Base-by-base conservation (phyloP, 75 land plant genomes). In the Adiantum capillusveneris region DNA sequence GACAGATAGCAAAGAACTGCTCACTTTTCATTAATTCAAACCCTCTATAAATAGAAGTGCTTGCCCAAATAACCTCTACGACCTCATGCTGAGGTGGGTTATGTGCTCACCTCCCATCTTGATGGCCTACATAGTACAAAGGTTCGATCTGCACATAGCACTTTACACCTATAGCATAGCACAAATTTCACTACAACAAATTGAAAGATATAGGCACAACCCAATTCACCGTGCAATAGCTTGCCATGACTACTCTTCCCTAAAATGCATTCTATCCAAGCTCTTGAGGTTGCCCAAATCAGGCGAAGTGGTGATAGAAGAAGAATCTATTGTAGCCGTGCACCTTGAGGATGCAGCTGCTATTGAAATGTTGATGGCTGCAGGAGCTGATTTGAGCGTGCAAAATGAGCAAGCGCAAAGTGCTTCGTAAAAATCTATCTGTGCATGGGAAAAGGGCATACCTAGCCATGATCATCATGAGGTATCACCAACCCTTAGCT, bases 401-500 rank as follows among this genome's bases (percentile, higher is more conserved):
- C n/a, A n/a, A n/a, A n/a, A n/a, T n/a, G n/a, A n/a, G n/a, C n/a
- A n/a, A n/a, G 96, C 91, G 0, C 86, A 91, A 91, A 85, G 84
- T 56, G 85, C 96, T 0, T 69, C 86, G 22, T 91, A 90, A 58
- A 91, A 90, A 56, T 91, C 96, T 0, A 91, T 90, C 1, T 90
- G 96, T 34, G 68, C 91, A 2, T 60, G 83, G 16, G 85, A 90
- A 74, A 91, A 90, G 24, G 31, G 63, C n/a, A 77, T n/a, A n/a
- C n/a, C n/a, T 86, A 28, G 91, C 96, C 12, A 71, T 75, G 79
- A 77, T 81, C 59, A 86, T 90, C 63, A 88, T 96, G 0, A 63
- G 91, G 31, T 80, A 86, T 53, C 86, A 90, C 66, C 96, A 90
- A 72, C 96, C 96, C 13, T 75, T 86, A 60, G 96, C 96, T 3